Conservation (phyloP, 441 rosid species). For the Mallotus japonicus region DNA sequence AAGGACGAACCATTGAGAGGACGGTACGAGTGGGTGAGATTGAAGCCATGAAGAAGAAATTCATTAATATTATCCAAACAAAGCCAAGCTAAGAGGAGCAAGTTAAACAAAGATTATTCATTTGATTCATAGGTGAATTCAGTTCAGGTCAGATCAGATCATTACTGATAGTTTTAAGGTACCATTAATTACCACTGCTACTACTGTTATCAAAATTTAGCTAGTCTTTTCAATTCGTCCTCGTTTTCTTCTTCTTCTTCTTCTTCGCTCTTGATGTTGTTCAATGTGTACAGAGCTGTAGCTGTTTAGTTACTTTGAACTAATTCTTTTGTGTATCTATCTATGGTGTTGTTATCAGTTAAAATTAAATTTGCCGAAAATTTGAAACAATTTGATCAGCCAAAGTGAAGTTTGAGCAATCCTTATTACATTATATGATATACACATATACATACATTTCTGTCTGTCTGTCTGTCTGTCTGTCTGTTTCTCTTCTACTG, state of each 20-base stretch:
- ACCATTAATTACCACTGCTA: background rate
- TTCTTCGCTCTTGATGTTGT: background rate
- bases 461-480: background rate
- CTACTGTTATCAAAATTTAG: background rate
- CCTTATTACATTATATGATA: background rate
- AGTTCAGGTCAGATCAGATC: background rate
- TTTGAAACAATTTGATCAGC: too few species aligned
- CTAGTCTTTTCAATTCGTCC: background rate
- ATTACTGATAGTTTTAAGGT: constrained; percentile 5
- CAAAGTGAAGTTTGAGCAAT: too few species aligned
- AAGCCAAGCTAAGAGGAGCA: too few species aligned
- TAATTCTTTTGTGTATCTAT: too few species aligned
- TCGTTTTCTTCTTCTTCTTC: background rate
- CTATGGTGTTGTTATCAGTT: too few species aligned
- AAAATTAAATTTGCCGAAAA: background rate
- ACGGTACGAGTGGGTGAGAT: constrained; percentile 69
- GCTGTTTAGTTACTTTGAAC: too few species aligned
- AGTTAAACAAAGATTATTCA: too few species aligned
- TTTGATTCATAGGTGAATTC: too few species aligned
- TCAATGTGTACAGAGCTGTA: background rate
- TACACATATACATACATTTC: too few species aligned
- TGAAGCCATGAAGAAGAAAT: constrained; percentile 23
- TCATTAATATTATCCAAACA: too few species aligned
- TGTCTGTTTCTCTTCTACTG: background rate
- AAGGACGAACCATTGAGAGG: constrained; percentile 80